Base-by-base conservation (phyloP, 2,329 filamentous ascomycete species). In the Sarocladium brachiariae region DNA sequence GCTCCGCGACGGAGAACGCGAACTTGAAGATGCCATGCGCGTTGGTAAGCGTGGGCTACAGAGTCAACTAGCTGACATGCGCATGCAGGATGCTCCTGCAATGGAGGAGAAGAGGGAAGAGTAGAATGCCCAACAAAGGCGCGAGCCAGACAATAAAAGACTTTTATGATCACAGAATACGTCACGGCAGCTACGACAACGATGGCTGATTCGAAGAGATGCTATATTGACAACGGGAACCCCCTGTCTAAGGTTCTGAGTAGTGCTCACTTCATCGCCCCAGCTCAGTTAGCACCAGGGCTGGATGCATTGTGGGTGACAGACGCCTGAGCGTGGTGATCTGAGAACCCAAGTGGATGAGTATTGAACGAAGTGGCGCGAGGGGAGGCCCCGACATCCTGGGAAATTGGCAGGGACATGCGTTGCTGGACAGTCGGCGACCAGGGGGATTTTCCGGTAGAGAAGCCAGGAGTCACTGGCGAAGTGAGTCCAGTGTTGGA, bases 1-100 rank as follows among this genome's bases (percentile, higher is more conserved):
- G 39, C 58, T 89, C 48, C 69, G 80, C 31, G 83, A 87, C 52
- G 83, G 84, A 56, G 84, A 89, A 66, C 72, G 75, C 55, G 83
- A 87, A 60, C 66, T 89, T 51, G 78, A 86, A 60, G 70, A 73
- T 55, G 86, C 86, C 1, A 85, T 88, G 82, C 76, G 76, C 52
- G 76, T 89, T 11, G 76, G 78, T 0, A 87, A 84, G 65, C 78
- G 75, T 53, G 86, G 84, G 0, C 55, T 89, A 56, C 77, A 80
- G 59, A 77, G 75, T 21, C 83, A 88, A 61, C 60, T 87, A 51
- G 65, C 63, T 18, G 63, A 55, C 48, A 62, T 62, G 60, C 58
- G 57, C 33, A 52, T 57, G 41, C 53, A 60, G 25, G 55, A 47
- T 47, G 43, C 43, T 21, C 25, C 43, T 4, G 25, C n/a, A 30